Conservation (phyloP, 768 basidiomycete genomes). For the Mycena albidolilacea region DNA sequence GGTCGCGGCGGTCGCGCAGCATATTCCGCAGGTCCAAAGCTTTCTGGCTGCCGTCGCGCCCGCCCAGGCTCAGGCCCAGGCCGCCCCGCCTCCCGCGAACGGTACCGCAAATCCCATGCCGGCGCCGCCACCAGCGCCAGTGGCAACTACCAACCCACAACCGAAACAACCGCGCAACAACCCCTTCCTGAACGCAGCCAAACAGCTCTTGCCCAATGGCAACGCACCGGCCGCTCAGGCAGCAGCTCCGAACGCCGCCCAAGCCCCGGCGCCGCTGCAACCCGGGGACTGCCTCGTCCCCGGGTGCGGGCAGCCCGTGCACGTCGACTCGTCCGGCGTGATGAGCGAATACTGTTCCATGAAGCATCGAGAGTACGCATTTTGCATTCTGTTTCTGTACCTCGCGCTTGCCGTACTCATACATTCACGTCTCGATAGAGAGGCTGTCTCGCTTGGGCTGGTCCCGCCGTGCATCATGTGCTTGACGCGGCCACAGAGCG, state of each 20-base stretch:
- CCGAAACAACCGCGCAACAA: slow-evolving; percentile 35
- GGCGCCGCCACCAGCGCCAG: slow-evolving; percentile 12
- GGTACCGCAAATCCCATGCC: background rate
- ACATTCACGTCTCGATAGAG: slow-evolving; percentile 52
- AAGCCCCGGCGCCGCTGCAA: slow-evolving; percentile 46
- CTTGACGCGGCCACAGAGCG: slow-evolving; percentile 69
- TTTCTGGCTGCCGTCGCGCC: slow-evolving; percentile 45
- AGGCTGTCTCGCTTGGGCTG: slow-evolving; percentile 69
- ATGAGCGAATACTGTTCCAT: slow-evolving; percentile 71
- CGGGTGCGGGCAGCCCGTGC: slow-evolving; percentile 70
- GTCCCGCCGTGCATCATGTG: slow-evolving; percentile 77
- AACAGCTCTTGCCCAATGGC: background rate
- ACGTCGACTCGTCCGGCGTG: slow-evolving; percentile 67
- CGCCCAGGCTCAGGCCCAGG: background rate
- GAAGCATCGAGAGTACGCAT: slow-evolving; percentile 73
- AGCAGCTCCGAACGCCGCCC: slow-evolving; percentile 50
- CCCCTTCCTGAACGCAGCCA: slow-evolving; percentile 35
- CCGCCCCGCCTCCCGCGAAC: slow-evolving; percentile 17
- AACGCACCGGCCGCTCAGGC: slow-evolving; percentile 34
- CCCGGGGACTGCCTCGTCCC: slow-evolving; percentile 66
- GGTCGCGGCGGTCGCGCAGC: slow-evolving; percentile 58
- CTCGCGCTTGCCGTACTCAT: background rate
- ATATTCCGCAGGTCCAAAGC: slow-evolving; percentile 63
- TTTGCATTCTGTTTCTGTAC: slow-evolving; percentile 25
- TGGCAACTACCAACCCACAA: slow-evolving; percentile 8